Base-by-base conservation (phyloP, 1,284 basidiomycete species). In the Athelia psychrophila region DNA sequence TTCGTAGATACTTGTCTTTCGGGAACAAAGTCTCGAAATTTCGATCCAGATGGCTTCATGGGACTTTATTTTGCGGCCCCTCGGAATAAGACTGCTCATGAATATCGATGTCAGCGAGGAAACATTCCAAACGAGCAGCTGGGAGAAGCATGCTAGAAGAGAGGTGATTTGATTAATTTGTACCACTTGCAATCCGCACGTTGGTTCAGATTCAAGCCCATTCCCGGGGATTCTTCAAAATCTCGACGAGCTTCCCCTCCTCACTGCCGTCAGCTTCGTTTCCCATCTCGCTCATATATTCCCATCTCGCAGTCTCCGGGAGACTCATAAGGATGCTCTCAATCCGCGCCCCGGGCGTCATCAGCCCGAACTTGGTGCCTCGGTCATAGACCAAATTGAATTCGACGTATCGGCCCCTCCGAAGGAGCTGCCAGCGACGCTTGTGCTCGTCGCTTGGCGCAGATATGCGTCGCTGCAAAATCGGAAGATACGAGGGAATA, bases 321-420 rank as follows among this genome's bases (percentile, higher is more conserved):
- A 98, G 66, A 65, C 88, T 93, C 91, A 95, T 95, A 53, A 96
- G 70, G 54, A 97, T 95, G 65, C 91, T 94, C 77, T 98, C 95
- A 20, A 96, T 88, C 55, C 95, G 78, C 20, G 93, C 93, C 4
- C 92, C 93, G 16, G 94, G 95, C 1, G 93, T 94, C 74, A 84
- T 85, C 55, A 98, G 72, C 10, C 95, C 95, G 62, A 97, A 96
- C 70, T 87, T 90, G 19, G 89, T 92, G 12, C 90, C 90, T 18
- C 88, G 77, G 66, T 97, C 95, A 63, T 91, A 87, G 4, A 97
- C 86, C 54, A 98, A 73, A 68, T 97, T 97, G 74, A 97, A 98
- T 70, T 98, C 95, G 50, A 95, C 95, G 64, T 95, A 96, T 55
- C 93, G 79, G 1, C 95, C 94, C 33, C 95, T 77, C 44, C 95